Percentiles rank a stretch among this genome's conserved stretches.
Conservation (phyloP, 371 early-diverging fungal genomes). For the Dichotomocladium elegans region DNA sequence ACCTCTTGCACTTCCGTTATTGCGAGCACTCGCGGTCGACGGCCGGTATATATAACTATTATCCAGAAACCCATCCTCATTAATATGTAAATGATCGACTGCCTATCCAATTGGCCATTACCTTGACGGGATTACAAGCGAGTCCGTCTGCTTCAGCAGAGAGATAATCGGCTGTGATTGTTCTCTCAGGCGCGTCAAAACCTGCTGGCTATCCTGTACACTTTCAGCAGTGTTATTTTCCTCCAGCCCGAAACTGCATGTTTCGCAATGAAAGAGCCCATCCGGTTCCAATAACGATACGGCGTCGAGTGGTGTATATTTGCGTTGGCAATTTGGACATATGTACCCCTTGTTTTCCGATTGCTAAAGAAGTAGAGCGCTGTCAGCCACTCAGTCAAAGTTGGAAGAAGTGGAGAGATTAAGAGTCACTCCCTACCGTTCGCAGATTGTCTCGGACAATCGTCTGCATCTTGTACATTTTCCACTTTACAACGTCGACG, state of each 20-base stretch:
- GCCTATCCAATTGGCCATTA: conserved; percentile 11
- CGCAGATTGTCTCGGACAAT: conserved; percentile 67
- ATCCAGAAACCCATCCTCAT: no score
- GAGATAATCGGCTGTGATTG: conserved; percentile 81
- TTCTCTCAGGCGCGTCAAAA: conserved; percentile 57
- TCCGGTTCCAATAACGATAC: conserved; percentile 48
- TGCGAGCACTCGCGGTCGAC: conserved; percentile 15
- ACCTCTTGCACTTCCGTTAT: conserved; percentile 22
- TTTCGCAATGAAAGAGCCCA: conserved; percentile 58
- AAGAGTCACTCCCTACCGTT: conserved; percentile 35
- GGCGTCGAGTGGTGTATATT: conserved; percentile 57
- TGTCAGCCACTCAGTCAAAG: not conserved
- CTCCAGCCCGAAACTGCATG: conserved; percentile 54
- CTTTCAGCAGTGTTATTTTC: conserved; percentile 68
- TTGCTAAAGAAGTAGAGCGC: conserved; percentile 38
- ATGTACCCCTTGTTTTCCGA: conserved; percentile 70
- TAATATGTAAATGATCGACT: not conserved
- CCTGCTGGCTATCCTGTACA: conserved; percentile 43
- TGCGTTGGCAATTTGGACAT: conserved; percentile 59
- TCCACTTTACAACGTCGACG: conserved; percentile 90
- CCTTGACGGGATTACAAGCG: conserved; percentile 61
- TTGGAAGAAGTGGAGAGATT: not conserved
- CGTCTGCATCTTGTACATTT: conserved; percentile 82
- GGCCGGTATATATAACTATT: conserved; percentile 45
- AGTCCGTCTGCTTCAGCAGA: conserved; percentile 80